Evolutionary conservation across 768 basidiomycete genomes (phyloP).

Genomic region (Tephrocybe sp.): DNA sequence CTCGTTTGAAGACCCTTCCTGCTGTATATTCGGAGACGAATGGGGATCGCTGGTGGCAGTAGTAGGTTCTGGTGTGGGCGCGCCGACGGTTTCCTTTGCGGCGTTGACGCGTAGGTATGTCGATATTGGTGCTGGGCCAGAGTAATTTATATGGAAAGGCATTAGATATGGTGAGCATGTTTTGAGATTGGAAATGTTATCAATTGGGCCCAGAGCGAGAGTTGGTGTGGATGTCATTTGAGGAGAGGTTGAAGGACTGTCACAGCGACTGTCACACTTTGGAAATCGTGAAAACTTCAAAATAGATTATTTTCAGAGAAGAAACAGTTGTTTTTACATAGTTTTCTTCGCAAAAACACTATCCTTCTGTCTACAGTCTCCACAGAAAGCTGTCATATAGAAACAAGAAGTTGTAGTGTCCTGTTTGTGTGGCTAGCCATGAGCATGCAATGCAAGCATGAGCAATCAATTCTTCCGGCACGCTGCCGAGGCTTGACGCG

Average conservation of each 20-base stretch:
- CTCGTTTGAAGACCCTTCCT: background rate
- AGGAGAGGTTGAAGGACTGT: background rate
- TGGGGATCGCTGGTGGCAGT: slow-evolving; percentile 6
- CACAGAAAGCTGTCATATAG: too few relatives aligned
- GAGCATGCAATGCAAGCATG: slow-evolving; percentile 12
- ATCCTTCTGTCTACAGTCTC: too few relatives aligned
- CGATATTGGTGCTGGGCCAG: slow-evolving; percentile 71
- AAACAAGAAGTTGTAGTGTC: too few relatives aligned
- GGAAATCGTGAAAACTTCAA: too few relatives aligned
- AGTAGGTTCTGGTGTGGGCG: slow-evolving; percentile 20
- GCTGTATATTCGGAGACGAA: background rate
- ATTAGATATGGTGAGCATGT: slow-evolving; percentile 67
- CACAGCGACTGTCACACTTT: slow-evolving; percentile 2
- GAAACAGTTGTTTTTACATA: too few relatives aligned
- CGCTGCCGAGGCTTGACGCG: slow-evolving; percentile 18
- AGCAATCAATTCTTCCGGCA: slow-evolving; percentile 9
- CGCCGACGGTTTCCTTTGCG: slow-evolving; percentile 29
- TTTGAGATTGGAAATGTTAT: slow-evolving; percentile 6
- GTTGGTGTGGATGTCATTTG: slow-evolving; percentile 8
- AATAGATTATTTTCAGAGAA: too few relatives aligned
- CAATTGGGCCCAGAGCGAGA: slow-evolving; percentile 4
- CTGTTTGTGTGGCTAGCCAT: too few relatives aligned
- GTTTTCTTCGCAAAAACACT: too few relatives aligned
- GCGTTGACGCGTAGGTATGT: slow-evolving; percentile 68
- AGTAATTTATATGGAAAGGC: slow-evolving; percentile 78